Percentiles rank a stretch among this genome's conserved stretches.
Conservation (phyloP, 192 early-diverging fungal species). For the Phycomyces nitens region DNA sequence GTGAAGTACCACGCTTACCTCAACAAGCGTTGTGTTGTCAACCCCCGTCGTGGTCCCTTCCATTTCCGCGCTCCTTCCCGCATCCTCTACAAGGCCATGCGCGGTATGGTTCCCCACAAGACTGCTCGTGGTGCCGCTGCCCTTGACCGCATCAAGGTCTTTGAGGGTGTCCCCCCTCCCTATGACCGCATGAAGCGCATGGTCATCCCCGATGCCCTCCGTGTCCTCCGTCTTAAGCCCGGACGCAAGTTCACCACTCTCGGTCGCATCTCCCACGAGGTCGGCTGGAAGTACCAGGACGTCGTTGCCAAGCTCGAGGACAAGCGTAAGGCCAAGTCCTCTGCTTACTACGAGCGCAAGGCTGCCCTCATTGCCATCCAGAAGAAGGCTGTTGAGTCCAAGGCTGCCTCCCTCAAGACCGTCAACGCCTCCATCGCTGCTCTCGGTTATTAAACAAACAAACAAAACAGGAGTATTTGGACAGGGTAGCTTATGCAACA, state of each 20-base stretch:
- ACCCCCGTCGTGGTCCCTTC: slow-evolving; percentile 96
- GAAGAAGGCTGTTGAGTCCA: slow-evolving; percentile 34
- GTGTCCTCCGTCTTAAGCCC: slow-evolving; percentile 94
- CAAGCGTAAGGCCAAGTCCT: slow-evolving; percentile 95
- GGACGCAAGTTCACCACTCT: slow-evolving; percentile 97
- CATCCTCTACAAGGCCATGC: slow-evolving; percentile 95
- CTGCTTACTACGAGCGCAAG: slow-evolving; percentile 91
- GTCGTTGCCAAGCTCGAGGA: slow-evolving; percentile 95
- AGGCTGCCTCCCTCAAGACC: slow-evolving; percentile 33
- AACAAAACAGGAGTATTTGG: slow-evolving; percentile 7
- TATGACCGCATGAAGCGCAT: slow-evolving; percentile 97
- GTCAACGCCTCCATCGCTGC: slow-evolving; percentile 32
- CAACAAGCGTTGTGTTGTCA: slow-evolving; percentile 96
- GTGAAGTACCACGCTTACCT: slow-evolving; percentile 96
- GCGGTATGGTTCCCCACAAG: slow-evolving; percentile 99
- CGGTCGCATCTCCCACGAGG: slow-evolving; percentile 89
- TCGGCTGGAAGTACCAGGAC: slow-evolving; percentile 99
- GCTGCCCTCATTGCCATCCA: slow-evolving; percentile 49
- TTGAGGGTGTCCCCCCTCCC: slow-evolving; percentile 97
- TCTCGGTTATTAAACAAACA: slow-evolving; percentile 25
- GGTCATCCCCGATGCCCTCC: slow-evolving; percentile 95
- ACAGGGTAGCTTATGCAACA: not conserved
- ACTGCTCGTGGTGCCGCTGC: slow-evolving; percentile 96
- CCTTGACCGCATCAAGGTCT: slow-evolving; percentile 97
- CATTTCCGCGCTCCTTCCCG: slow-evolving; percentile 98